Conservation (phyloP, 192 early-diverging fungal species). For the Linnemannia exigua region DNA sequence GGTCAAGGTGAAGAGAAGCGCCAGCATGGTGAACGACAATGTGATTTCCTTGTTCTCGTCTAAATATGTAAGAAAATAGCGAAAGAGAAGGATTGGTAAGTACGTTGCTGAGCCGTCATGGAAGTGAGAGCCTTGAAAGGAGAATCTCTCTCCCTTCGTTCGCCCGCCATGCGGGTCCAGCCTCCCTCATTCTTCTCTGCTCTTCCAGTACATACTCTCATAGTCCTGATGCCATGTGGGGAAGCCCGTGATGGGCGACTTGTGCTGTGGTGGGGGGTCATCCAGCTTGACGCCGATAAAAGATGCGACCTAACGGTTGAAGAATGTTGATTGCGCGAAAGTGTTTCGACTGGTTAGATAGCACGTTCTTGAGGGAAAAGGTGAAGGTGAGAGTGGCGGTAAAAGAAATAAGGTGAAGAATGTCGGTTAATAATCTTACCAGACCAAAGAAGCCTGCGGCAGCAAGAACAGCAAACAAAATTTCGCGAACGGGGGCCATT, state of each 20-base stretch:
- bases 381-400: background rate
- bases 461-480: background rate
- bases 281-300: conserved; percentile 31
- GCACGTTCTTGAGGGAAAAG: background rate
- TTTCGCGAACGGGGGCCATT: conserved; percentile 9
- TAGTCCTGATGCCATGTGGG: conserved; percentile 53
- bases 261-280: conserved; percentile 41
- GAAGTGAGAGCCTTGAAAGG: background rate
- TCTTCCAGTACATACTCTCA: conserved; percentile 13
- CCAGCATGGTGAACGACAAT: conserved; percentile 40
- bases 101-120: too few relatives aligned
- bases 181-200: background rate
- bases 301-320: conserved; percentile 15
- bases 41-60: conserved; percentile 44
- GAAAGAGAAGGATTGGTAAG: background rate
- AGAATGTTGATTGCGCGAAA: background rate
- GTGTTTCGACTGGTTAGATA: background rate
- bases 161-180: background rate
- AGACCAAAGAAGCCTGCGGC: conserved; percentile 6
- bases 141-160: background rate
- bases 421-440: background rate
- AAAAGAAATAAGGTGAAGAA: background rate
- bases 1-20: conserved; percentile 27
- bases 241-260: conserved; percentile 33
- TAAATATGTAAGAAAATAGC: conserved; percentile 1